These are phyloP conservation scores for Wallacemonas collosoma DNA, from an alignment of 208 protist species.

Conservation along the genomic window DNA sequence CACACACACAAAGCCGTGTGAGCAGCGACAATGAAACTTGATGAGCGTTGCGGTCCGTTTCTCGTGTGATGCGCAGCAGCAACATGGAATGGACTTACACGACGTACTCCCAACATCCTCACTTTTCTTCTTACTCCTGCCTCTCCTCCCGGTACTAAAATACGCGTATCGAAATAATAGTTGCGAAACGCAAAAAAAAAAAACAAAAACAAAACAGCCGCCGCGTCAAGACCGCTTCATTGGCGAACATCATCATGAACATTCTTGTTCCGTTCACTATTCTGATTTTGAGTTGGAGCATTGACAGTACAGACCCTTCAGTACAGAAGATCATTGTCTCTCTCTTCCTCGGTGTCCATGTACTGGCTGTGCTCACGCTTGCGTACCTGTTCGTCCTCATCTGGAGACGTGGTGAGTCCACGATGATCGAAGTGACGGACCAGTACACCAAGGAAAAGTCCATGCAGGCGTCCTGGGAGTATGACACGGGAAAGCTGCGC, in stretches of 20 bases:
- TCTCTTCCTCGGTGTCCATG: conserved; percentile 65
- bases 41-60: no score
- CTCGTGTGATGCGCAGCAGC: no score
- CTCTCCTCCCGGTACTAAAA: no score
- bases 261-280: conserved; percentile 59
- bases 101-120: no score
- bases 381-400: conserved; percentile 61
- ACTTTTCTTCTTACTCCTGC: no score
- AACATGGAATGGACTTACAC: no score
- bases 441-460: conserved; percentile 48
- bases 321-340: conserved; percentile 50
- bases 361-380: conserved; percentile 34
- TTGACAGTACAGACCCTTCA: conserved; percentile 80
- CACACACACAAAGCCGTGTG: no score
- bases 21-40: no score
- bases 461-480: conserved; percentile 54
- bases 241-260: conserved; percentile 51
- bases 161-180: no score
- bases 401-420: conserved; percentile 38
- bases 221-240: not conserved
- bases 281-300: conserved; percentile 78
- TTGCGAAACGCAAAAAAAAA: not conserved
- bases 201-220: not conserved
- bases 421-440: conserved; percentile 55
- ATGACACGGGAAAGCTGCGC: conserved; percentile 75